Evolutionary conservation across 345 rosid genomes (phyloP).

Genomic region (Gossypium bickii): DNA sequence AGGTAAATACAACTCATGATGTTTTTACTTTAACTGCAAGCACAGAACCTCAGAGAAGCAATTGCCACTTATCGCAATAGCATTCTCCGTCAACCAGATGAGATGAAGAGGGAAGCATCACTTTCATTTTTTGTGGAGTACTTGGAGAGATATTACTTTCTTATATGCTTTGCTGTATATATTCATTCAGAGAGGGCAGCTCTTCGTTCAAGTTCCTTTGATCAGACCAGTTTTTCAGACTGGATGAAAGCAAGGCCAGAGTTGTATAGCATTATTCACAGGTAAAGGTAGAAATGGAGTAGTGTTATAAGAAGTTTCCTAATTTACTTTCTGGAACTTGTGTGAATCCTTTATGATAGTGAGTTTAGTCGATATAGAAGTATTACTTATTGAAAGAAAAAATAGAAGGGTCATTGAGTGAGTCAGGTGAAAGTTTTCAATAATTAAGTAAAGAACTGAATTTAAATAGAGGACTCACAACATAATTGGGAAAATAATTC

Average conservation of each 20-base stretch:
- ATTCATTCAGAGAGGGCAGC: constrained; percentile 90
- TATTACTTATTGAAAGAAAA: neutral
- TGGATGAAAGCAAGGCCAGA: constrained; percentile 99
- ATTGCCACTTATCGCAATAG: constrained; percentile 85
- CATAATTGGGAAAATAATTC: too few species aligned
- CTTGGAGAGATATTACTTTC: constrained; percentile 96
- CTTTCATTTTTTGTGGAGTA: constrained; percentile 96
- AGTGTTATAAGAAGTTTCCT: neutral
- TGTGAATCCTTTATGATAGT: neutral
- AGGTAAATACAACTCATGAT: neutral
- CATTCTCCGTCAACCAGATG: constrained; percentile 93
- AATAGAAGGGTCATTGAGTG: neutral
- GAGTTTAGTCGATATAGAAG: neutral
- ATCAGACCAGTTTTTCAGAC: constrained; percentile 81
- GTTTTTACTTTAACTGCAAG: constrained; percentile 23
- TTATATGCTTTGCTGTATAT: constrained; percentile 93
- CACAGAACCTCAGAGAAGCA: constrained; percentile 94
- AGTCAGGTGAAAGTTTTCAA: neutral
- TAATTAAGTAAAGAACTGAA: too few species aligned
- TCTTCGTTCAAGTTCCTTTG: constrained; percentile 66
- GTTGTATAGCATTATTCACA: constrained; percentile 86
- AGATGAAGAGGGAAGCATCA: constrained; percentile 92
- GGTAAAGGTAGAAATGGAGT: constrained; percentile 40
- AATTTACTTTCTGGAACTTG: neutral
- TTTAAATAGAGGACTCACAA: too few species aligned